These are phyloP conservation scores for Penicillium paxilli DNA, from an alignment of 495 filamentous ascomycete genomes.

Conservation along the genomic window DNA sequence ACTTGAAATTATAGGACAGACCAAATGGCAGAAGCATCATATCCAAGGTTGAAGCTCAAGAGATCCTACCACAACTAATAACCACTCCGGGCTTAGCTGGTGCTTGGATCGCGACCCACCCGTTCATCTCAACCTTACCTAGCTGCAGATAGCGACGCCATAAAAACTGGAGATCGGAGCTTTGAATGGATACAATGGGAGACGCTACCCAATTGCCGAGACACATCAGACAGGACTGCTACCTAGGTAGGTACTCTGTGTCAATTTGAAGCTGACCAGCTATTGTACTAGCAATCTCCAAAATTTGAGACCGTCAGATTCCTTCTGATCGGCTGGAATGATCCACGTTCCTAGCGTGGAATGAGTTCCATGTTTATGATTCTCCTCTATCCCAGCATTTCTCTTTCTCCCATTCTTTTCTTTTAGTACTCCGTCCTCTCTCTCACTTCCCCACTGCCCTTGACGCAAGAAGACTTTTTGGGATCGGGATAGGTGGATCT, in stretches of 20 bases:
- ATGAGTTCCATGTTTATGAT: conserved; percentile 17
- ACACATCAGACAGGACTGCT: too few relatives aligned
- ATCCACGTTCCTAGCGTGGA: conserved; percentile 20
- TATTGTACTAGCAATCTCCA: too few relatives aligned
- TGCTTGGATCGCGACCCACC: conserved; percentile 13
- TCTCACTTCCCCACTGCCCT: neutral
- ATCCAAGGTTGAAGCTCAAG: too few relatives aligned
- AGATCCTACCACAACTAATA: too few relatives aligned
- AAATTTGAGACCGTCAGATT: conserved; percentile 1
- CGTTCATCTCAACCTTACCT: conserved; percentile 7
- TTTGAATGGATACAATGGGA: too few relatives aligned
- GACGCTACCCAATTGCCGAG: too few relatives aligned
- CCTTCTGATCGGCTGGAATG: conserved; percentile 24
- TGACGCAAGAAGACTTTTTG: neutral
- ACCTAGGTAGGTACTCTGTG: too few relatives aligned
- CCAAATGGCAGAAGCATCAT: too few relatives aligned
- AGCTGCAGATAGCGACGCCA: neutral
- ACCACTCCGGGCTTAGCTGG: neutral
- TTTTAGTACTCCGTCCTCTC: too few relatives aligned
- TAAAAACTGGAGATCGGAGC: neutral
- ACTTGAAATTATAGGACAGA: too few relatives aligned
- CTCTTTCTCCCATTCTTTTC: neutral
- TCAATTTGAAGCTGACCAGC: too few relatives aligned
- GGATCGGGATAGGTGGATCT: neutral
- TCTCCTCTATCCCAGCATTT: conserved; percentile 5